phyloP scores from a whole-genome alignment of 2,329 filamentous ascomycete species.

The Fusarium drepaniforme region DNA sequence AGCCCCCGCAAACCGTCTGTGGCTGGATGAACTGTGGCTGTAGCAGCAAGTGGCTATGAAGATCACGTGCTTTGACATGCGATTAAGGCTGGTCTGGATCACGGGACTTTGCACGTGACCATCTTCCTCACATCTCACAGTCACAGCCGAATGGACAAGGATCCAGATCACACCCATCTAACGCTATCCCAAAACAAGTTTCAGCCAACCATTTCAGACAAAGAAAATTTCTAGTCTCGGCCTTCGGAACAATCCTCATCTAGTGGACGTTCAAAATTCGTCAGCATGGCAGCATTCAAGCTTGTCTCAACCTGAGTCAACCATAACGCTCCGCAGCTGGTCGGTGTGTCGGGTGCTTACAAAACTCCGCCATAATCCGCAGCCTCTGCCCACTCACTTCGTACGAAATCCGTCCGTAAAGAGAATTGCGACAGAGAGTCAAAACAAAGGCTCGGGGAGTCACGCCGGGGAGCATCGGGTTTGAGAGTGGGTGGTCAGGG shows the following conservation, averaged over 20 bases:
- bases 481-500: neutral
- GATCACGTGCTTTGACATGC: neutral
- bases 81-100: neutral
- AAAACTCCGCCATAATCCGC: slow-evolving; percentile 26
- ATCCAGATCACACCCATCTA: neutral
- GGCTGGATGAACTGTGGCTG: neutral
- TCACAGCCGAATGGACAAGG: neutral
- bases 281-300: slow-evolving; percentile 9
- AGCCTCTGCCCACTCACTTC: neutral
- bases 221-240: neutral
- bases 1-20: neutral
- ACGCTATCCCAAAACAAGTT: neutral
- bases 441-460: neutral
- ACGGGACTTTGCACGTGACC: rapidly evolving
- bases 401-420: neutral
- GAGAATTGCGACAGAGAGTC: neutral
- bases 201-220: neutral
- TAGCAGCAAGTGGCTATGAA: neutral
- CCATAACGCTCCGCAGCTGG: neutral
- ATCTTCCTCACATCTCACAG: neutral
- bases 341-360: slow-evolving; percentile 11
- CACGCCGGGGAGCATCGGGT: neutral
- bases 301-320: neutral
- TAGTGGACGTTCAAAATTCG: slow-evolving; percentile 1
- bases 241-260: slow-evolving; percentile 2